Evolutionary conservation across 352 stramenopile species (phyloP).

Genomic region (Globisporangium okanoganense): DNA sequence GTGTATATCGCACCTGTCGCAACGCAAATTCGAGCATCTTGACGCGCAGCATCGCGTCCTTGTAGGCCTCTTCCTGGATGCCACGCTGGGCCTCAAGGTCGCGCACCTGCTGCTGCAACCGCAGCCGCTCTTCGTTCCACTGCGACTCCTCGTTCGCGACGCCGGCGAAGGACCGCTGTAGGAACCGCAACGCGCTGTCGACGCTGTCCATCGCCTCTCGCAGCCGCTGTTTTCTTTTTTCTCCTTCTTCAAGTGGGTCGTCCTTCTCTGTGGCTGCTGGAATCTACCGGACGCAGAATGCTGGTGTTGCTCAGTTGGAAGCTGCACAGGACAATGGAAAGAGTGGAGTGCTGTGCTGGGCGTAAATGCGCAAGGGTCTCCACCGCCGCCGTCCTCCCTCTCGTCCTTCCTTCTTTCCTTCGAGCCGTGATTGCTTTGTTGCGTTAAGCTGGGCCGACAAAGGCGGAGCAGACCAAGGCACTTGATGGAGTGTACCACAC

Average conservation of each 20-base stretch:
- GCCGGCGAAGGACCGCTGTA: conserved; percentile 82
- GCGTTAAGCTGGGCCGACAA: too few species aligned
- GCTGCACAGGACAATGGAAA: background rate
- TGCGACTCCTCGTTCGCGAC: conserved; percentile 68
- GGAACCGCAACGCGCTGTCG: conserved; percentile 77
- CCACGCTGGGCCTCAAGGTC: conserved; percentile 75
- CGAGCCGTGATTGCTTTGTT: background rate
- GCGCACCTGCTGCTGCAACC: conserved; percentile 68
- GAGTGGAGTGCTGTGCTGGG: background rate
- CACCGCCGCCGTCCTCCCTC: background rate
- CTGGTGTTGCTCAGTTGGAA: background rate
- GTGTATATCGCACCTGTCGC: conserved; percentile 37
- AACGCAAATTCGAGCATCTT: conserved; percentile 90
- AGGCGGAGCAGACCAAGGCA: background rate
- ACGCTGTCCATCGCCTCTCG: conserved; percentile 69
- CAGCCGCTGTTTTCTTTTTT: background rate
- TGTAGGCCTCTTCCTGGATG: conserved; percentile 81
- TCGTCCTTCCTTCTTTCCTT: background rate
- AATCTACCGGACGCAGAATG: background rate
- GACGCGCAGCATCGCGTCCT: conserved; percentile 78
- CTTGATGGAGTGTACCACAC: background rate
- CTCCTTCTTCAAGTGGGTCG: background rate
- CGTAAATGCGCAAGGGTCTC: background rate
- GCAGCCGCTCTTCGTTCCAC: conserved; percentile 75
- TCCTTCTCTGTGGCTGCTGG: background rate